These are phyloP conservation scores for Paracorniculantispora psalliotae DNA, from an alignment of 2,329 filamentous ascomycete species.

Conservation along the genomic window DNA sequence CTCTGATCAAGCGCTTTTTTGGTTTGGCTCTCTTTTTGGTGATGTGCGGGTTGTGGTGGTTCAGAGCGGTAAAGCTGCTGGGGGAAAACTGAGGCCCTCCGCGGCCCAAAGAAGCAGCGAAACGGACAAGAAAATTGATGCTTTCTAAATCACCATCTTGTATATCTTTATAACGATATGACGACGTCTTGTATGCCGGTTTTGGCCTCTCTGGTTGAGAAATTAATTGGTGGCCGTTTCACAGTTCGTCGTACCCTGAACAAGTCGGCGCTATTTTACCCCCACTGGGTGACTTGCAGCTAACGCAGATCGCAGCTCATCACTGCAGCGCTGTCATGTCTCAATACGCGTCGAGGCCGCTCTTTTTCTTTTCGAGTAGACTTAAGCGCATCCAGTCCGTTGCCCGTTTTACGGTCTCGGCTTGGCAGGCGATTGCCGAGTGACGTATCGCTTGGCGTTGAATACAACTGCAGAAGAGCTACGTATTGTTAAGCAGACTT, in stretches of 20 bases:
- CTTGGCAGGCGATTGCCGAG: conserved; percentile 4
- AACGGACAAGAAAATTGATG: too few relatives aligned
- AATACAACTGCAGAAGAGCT: neutral
- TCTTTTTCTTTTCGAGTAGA: neutral
- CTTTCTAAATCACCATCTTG: too few relatives aligned
- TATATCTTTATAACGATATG: too few relatives aligned
- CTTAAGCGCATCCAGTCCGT: neutral
- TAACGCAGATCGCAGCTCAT: neutral
- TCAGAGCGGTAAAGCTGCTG: too few relatives aligned
- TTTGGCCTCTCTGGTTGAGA: neutral
- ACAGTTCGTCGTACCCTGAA: neutral
- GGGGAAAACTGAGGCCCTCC: too few relatives aligned
- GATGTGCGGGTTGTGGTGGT: neutral
- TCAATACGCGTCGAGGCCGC: neutral
- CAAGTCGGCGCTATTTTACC: neutral
- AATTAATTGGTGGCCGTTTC: neutral
- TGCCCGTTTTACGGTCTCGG: neutral
- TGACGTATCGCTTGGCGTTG: neutral
- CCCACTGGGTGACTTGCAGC: neutral
- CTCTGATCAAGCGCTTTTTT: too few relatives aligned
- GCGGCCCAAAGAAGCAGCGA: too few relatives aligned
- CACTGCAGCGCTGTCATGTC: neutral
- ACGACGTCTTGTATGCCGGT: too few relatives aligned
- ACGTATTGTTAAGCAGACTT: neutral
- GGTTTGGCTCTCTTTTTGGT: too few relatives aligned